These are phyloP conservation scores for Vigna hirtella DNA, from an alignment of 306 rosid species.

Conservation along the genomic window DNA sequence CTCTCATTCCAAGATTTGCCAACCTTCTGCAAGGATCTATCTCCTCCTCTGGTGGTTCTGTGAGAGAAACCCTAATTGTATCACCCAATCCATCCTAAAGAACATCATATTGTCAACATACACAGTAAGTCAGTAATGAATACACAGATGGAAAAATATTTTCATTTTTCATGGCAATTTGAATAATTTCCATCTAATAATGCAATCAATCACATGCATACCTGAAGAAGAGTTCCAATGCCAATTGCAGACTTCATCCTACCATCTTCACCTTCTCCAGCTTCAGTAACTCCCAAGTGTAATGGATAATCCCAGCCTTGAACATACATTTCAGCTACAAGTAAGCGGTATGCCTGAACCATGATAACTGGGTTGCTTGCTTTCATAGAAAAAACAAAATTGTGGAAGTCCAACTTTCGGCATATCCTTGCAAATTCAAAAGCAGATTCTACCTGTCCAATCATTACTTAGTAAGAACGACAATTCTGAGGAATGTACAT, in stretches of 20 bases:
- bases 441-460: conserved; percentile 96
- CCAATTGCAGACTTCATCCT: conserved; percentile 99
- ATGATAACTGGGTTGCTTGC: conserved; percentile 99
- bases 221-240: conserved; percentile 99
- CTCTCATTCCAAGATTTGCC: conserved; percentile 91
- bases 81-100: conserved; percentile 96
- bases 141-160: conserved; percentile 27
- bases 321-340: conserved; percentile 97
- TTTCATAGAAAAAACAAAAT: conserved; percentile 95
- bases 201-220: conserved; percentile 45
- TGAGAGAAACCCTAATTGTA: conserved; percentile 96
- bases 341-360: conserved; percentile 97
- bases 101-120: conserved; percentile 38
- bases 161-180: conserved; percentile 23
- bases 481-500: conserved; percentile 25
- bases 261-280: conserved; percentile 99
- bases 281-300: conserved; percentile 99
- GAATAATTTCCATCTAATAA: background rate
- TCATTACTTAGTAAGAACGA: conserved; percentile 34
- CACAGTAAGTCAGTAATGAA: background rate
- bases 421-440: conserved; percentile 99
- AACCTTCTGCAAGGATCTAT: conserved; percentile 92
- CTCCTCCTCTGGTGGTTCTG: conserved; percentile 98
- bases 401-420: conserved; percentile 89
- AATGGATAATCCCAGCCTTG: conserved; percentile 98